Evolutionary conservation across 768 basidiomycete species (phyloP), one percentile per base, ranked within the genome.

Genomic region (Chalciporus sphaerocephalus): DNA sequence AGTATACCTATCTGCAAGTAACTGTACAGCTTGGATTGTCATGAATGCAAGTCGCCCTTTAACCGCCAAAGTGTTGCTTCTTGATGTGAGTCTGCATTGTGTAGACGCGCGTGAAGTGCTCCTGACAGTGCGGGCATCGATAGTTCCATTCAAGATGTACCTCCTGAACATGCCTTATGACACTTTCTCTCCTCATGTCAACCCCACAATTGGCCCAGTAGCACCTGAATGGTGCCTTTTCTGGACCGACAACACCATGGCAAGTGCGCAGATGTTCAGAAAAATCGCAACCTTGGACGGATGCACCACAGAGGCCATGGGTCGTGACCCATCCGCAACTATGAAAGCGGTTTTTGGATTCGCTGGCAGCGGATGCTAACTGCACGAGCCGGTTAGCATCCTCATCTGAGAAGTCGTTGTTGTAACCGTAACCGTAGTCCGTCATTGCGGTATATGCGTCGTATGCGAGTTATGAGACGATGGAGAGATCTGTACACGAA

Each of bases 161-260:
- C 32, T 65, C 63, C 20, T 52, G 52, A 15, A 65, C 37, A 15
- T 67, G 63, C 13, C 65, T 51, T 23, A 44, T 23, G 12, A 65
- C 21, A 17, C 65, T 62, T 46, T 65, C 62, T 32, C 41, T 65
- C 18, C 49, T 67, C 60, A 67, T 58, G 0, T 36, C 40, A 9
- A 21, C 0, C 3, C 2, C 17, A 22, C 63, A 67, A 9, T 28
- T 37, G 16, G 8, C 3, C 63, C 63, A 67, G 23, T 6, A 21
- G 8, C 65, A 65, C 1, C 0, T 23, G 11, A 67, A 0, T 0
- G 0, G 0, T 8, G 32, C 2, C 15, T 44, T 36, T 0, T 60
- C 63, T 15, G 52, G 13, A 7, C 55, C 62, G 1, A n/a, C 2
- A 20, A 67, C 13, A 11, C 53, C 51, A 11, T 65, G 63, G 13